These are phyloP conservation scores for Hypomyces rosellus DNA, from an alignment of 2,329 filamentous ascomycete species.

Conservation along the genomic window DNA sequence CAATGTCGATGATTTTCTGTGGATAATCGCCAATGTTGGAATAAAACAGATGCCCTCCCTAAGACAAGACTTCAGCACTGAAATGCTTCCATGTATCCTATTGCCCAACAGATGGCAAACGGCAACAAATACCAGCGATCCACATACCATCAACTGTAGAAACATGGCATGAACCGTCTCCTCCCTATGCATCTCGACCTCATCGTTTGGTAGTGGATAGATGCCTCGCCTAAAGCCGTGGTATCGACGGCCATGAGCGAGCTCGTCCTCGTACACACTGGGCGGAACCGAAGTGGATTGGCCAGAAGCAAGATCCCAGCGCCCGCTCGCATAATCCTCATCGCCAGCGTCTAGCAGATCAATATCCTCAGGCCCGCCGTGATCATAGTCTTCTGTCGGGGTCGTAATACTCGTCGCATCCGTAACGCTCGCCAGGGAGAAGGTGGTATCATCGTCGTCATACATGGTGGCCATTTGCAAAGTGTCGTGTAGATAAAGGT, in stretches of 20 bases:
- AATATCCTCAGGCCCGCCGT: conserved; percentile 24
- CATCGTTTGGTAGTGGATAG: conserved; percentile 44
- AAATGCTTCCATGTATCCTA: background rate
- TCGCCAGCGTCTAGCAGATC: conserved; percentile 16
- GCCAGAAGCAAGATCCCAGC: conserved; percentile 21
- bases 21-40: conserved; percentile 34
- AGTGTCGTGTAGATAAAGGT: conserved; percentile 6
- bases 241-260: conserved; percentile 32
- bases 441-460: conserved; percentile 22
- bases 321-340: conserved; percentile 15
- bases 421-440: conserved; percentile 20
- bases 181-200: conserved; percentile 39
- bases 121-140: background rate
- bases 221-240: conserved; percentile 37
- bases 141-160: conserved; percentile 34
- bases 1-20: conserved; percentile 40
- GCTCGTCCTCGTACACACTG: conserved; percentile 28
- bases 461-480: conserved; percentile 10
- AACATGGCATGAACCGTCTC: conserved; percentile 41
- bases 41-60: conserved; percentile 34
- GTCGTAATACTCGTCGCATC: conserved; percentile 14
- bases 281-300: conserved; percentile 28
- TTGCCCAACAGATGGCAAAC: no score
- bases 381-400: conserved; percentile 14
- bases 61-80: background rate